Evolutionary conservation across 1,139 yeast genomes (phyloP).

Genomic region (Eremothecium gossypii): DNA sequence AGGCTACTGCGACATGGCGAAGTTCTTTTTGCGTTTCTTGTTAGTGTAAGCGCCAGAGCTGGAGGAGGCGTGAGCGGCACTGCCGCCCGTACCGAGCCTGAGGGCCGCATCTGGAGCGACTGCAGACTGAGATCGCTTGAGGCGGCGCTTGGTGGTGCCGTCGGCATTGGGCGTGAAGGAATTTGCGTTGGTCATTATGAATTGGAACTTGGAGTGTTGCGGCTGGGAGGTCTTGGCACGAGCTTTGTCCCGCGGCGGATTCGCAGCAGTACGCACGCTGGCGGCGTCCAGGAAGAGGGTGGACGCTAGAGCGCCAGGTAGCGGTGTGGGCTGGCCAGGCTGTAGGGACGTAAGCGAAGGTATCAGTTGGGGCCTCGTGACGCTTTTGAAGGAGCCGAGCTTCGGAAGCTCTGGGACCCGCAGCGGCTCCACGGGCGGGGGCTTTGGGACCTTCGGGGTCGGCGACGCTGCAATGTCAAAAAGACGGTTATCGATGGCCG

Average conservation of each 20-base stretch:
- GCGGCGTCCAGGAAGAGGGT: neutral
- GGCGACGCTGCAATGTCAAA: slow-evolving; percentile 26
- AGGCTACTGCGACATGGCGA: neutral
- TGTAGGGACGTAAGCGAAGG: slow-evolving; percentile 1
- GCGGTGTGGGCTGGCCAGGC: slow-evolving; percentile 1
- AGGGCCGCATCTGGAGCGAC: slow-evolving; percentile 7
- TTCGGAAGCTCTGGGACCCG: slow-evolving; percentile 29
- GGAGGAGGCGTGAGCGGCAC: neutral
- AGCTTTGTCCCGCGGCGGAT: slow-evolving; percentile 1
- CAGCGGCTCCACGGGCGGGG: slow-evolving; percentile 6
- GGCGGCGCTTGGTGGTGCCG: slow-evolving; percentile 4
- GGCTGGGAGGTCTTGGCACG: slow-evolving; percentile 5
- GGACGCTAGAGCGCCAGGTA: neutral
- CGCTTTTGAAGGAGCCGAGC: slow-evolving; percentile 30
- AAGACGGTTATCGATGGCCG: slow-evolving; percentile 18
- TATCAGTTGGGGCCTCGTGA: slow-evolving; percentile 2
- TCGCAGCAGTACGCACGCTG: neutral
- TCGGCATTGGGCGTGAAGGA: slow-evolving; percentile 18
- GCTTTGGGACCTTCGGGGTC: slow-evolving; percentile 21
- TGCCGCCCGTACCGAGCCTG: neutral
- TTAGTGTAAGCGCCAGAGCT: slow-evolving; percentile 4
- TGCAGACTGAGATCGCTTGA: slow-evolving; percentile 18
- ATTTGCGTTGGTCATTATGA: slow-evolving; percentile 28
- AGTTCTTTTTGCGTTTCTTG: slow-evolving; percentile 8
- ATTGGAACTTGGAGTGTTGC: slow-evolving; percentile 29